Percentiles rank a stretch among this genome's conserved stretches.
Evolutionary conservation across 2,329 filamentous ascomycete species (phyloP).

Genomic region (Penicillium sp.): DNA sequence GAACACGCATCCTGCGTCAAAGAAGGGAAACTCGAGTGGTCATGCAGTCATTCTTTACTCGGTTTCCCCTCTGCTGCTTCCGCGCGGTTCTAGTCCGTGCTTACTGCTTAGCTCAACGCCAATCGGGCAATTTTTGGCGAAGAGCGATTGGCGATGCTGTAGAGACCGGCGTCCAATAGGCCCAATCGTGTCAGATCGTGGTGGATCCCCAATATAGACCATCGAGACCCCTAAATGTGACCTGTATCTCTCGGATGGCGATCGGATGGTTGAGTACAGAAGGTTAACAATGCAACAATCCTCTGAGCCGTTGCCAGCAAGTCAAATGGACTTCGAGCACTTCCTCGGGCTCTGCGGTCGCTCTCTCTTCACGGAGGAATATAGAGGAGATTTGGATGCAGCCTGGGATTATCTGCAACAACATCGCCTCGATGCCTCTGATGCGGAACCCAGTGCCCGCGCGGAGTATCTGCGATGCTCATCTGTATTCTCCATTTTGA

Average conservation of each 20-base stretch:
- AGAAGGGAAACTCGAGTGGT: too few species aligned
- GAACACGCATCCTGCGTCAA: too few species aligned
- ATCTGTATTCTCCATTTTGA: conserved; percentile 16
- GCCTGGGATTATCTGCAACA: conserved; percentile 17
- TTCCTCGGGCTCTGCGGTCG: conserved; percentile 16
- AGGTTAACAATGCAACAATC: too few species aligned
- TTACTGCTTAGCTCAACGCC: conserved; percentile 1
- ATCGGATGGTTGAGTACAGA: too few species aligned
- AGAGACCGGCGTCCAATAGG: too few species aligned
- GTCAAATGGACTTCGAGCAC: conserved; percentile 15
- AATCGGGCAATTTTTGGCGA: conserved; percentile 20
- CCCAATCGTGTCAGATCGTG: too few species aligned
- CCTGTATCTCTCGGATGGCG: too few species aligned
- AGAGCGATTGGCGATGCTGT: not conserved
- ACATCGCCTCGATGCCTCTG: conserved; percentile 1
- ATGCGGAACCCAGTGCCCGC: conserved; percentile 3
- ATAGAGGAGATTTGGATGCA: conserved; percentile 21
- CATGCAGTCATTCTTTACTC: not conserved
- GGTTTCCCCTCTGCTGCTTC: not conserved
- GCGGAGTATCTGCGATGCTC: conserved; percentile 22
- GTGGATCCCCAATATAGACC: too few species aligned
- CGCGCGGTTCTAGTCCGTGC: conserved; percentile 1
- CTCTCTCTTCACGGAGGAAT: conserved; percentile 23
- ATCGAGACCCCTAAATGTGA: too few species aligned
- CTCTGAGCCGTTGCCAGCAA: not conserved